A percentile compares a stretch with the other conserved stretches of the same genome.
Evolutionary conservation across 345 rosid species (phyloP).

Genomic region (Ailanthus altissimus): DNA sequence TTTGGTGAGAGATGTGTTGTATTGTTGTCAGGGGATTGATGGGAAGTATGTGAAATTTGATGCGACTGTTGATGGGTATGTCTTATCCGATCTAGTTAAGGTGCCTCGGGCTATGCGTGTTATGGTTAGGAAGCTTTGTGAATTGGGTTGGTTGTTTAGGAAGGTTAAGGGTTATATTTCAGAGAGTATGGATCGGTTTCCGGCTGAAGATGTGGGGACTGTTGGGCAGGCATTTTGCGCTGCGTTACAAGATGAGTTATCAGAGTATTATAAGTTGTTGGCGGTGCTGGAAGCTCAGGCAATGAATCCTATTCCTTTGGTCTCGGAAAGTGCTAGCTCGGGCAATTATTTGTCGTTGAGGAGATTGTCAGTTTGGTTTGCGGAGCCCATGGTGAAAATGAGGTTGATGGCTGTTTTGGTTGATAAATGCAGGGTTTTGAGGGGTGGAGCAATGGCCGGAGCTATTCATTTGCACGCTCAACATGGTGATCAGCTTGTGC

Average conservation of each 20-base stretch:
- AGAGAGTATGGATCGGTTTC: conserved; percentile 76
- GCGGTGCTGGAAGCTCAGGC: conserved; percentile 91
- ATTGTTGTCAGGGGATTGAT: conserved; percentile 93
- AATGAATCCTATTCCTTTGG: conserved; percentile 88
- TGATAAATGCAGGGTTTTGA: conserved; percentile 83
- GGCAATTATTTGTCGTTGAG: conserved; percentile 79
- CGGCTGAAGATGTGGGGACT: conserved; percentile 83
- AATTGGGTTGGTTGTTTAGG: conserved; percentile 93
- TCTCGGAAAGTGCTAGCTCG: conserved; percentile 65
- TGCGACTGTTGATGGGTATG: conserved; percentile 64
- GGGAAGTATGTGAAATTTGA: conserved; percentile 82
- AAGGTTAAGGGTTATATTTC: conserved; percentile 79
- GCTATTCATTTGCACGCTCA: conserved; percentile 96
- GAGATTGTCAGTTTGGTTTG: conserved; percentile 90
- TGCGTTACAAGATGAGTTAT: conserved; percentile 88
- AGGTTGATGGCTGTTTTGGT: conserved; percentile 97
- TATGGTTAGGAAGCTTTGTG: conserved; percentile 82
- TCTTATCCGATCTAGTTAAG: conserved; percentile 56
- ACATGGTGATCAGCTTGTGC: conserved; percentile 93
- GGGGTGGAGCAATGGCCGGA: conserved; percentile 97
- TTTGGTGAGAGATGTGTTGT: conserved; percentile 85
- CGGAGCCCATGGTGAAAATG: conserved; percentile 95
- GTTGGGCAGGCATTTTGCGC: conserved; percentile 97
- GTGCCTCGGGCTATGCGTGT: conserved; percentile 69
- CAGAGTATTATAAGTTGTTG: conserved; percentile 82